Evolutionary conservation across 2,329 filamentous ascomycete genomes (phyloP), one percentile per base, ranked within the genome.

Genomic region (Pseudovirgaria hyperparasitica): DNA sequence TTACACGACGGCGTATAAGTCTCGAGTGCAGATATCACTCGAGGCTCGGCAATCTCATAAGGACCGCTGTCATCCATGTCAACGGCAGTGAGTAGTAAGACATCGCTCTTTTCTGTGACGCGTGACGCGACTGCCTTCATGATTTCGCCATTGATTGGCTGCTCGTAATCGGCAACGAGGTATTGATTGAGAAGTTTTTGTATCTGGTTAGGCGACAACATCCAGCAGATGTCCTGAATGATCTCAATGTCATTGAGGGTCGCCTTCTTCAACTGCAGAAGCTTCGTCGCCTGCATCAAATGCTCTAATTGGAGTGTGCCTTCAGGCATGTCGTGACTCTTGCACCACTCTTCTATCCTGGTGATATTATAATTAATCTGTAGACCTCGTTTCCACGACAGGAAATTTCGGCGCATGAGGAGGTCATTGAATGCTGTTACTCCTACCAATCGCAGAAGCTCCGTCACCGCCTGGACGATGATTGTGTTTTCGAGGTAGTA

Each of bases 291-390:
- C 82, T 96, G 87, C 90, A 98, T 98, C 42, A 98, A 62, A 64
- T 98, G 90, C 65, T 98, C 90, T 30, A 98, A 70, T 61, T 96
- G 87, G 28, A 98, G 69, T 16, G 87, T 98, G 29, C 90, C 90
- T 58, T 98, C 87, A 1, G 90, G 90, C 87, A 98, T 96, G 44
- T 96, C 90, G 54, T 98, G 92, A 49, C 86, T 93, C 73, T 98
- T 98, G 63, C 90, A 98, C 90, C 90, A 98, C 60, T 98, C 90
- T 57, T 98, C 90, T 37, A 98, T 98, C 31, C 90, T 75, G 14
- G 90, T 98, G 55, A 98, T 98, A 62, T 98, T 98, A 67, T 98
- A 98, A 63, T 98, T 98, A 63, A 98, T 98, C 58, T 98, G 90
- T 29, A 98, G 72, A 43, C 90, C 90, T 55, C 90, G 84, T 67